Base-by-base conservation (phyloP, 2,329 filamentous ascomycete species). In the Lachnellula suecica region DNA sequence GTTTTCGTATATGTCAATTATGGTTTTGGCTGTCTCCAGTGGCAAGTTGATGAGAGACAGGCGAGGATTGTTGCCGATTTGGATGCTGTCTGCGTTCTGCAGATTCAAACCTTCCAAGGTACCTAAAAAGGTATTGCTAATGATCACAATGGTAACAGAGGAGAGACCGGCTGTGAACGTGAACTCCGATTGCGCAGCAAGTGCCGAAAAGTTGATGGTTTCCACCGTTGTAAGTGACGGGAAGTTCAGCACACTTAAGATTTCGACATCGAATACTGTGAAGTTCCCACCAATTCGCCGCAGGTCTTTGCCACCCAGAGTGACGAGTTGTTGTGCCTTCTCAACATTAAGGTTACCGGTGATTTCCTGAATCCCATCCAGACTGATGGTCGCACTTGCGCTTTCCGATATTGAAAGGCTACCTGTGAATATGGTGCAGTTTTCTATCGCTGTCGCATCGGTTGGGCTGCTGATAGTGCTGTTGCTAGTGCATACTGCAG, bases 41-140 rank as follows among this genome's bases (percentile, higher is more conserved):
- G 88, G 82, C 72, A 91, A 89, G 68, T 83, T 82, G 76, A 95
- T 89, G 56, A 77, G 78, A 68, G 81, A 83, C 63, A 99, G 80
- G 68, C 87, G 86, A 57, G 76, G 76, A 84, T 97, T 97, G 85
- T 96, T 96, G 81, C 89, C 87, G 73, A 99, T 87, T 71, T 89
- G 78, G 70, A 99, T 82, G 61, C 76, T 79, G 52, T 82, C 79
- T 49, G 91, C 85, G n/a, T 80, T 79, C 59, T 83, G 73, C 59
- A 97, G 79, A 70, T 91, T 88, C 70, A 99, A 88, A 67, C 91
- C 91, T 61, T 86, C 79, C 54, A 99, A 82, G 60, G 81, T 84
- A 70, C 77, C 81, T 63, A 99, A 82, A 72, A 86, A 84, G 46
- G 94, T 99, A 78, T 99, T 94, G 73, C 84, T 82, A 70, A 99